Conservation (phyloP, 495 filamentous ascomycete genomes). For the Aspergillus haitiensis region DNA sequence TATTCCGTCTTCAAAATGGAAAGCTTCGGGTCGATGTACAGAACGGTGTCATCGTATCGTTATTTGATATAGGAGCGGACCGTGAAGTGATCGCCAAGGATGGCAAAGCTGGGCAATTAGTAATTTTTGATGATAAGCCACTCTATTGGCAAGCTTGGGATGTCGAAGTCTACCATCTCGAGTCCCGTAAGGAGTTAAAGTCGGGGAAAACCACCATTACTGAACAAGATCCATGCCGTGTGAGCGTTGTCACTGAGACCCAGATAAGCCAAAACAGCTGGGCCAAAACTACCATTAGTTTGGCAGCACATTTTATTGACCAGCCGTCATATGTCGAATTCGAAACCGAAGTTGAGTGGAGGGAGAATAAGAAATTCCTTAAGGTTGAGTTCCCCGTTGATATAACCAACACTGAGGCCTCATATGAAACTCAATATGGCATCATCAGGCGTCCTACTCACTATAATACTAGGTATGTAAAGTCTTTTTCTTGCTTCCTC, state of each 20-base stretch:
- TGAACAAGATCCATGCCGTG: conserved; percentile 72
- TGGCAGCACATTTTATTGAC: conserved; percentile 63
- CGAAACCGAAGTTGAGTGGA: conserved; percentile 83
- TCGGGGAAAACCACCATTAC: conserved; percentile 64
- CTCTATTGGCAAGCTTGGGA: conserved; percentile 99
- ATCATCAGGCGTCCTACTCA: conserved; percentile 86
- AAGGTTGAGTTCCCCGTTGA: conserved; percentile 99
- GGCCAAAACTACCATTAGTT: conserved; percentile 82
- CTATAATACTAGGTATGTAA: conserved; percentile 75
- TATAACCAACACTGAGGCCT: conserved; percentile 85
- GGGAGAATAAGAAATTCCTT: conserved; percentile 93
- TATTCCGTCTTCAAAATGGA: conserved; percentile 76
- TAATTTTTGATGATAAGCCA: conserved; percentile 97
- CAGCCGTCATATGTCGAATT: conserved; percentile 75
- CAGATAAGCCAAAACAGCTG: conserved; percentile 84
- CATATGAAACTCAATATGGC: conserved; percentile 95
- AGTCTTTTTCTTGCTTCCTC: neutral
- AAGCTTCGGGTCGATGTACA: conserved; percentile 70
- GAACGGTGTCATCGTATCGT: conserved; percentile 74
- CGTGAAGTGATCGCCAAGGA: conserved; percentile 79
- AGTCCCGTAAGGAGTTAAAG: conserved; percentile 74
- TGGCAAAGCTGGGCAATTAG: conserved; percentile 82
- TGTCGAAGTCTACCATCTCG: conserved; percentile 92
- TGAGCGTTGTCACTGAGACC: conserved; percentile 76
- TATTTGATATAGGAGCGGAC: conserved; percentile 67